These are phyloP conservation scores for Pyrenochaeta sp. DNA, from an alignment of 2,329 filamentous ascomycete species.

Conservation along the genomic window DNA sequence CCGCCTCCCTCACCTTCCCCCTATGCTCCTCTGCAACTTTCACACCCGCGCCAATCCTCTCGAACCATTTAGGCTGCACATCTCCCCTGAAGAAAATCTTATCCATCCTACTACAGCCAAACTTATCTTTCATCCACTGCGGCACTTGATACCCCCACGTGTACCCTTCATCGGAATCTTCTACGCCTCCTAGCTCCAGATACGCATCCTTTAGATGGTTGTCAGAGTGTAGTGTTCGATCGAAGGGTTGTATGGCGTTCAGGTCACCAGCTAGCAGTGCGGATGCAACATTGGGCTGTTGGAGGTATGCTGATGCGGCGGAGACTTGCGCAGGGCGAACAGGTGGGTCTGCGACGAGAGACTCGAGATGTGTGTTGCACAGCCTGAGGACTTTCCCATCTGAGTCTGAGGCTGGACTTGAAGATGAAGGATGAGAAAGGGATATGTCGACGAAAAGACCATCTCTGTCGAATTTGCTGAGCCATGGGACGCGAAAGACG, in stretches of 20 bases:
- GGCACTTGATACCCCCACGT: constrained; percentile 67
- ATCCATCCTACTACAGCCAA: constrained; percentile 64
- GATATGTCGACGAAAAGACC: constrained; percentile 63
- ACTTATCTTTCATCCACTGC: constrained; percentile 52
- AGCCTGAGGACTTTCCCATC: constrained; percentile 52
- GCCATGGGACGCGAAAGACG: constrained; percentile 62
- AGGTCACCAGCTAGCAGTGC: constrained; percentile 64
- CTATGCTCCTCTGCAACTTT: constrained; percentile 50
- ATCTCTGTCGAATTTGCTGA: constrained; percentile 62
- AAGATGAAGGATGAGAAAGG: constrained; percentile 17
- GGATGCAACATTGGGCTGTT: constrained; percentile 47
- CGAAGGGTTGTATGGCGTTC: constrained; percentile 66
- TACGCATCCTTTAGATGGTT: constrained; percentile 63
- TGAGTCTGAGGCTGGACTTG: background rate
- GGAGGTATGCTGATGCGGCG: constrained; percentile 56
- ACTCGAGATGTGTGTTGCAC: constrained; percentile 68
- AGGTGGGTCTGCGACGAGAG: constrained; percentile 59
- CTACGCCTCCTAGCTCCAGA: constrained; percentile 60
- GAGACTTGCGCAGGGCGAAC: constrained; percentile 60
- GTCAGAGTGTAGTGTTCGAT: constrained; percentile 57
- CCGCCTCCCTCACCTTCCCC: constrained; percentile 36
- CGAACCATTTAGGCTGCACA: constrained; percentile 47
- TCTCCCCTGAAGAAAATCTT: constrained; percentile 60
- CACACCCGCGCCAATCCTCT: constrained; percentile 59
- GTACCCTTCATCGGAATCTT: constrained; percentile 61